Conservation (phyloP, 139 green algal species). For the Choricystis sp. region DNA sequence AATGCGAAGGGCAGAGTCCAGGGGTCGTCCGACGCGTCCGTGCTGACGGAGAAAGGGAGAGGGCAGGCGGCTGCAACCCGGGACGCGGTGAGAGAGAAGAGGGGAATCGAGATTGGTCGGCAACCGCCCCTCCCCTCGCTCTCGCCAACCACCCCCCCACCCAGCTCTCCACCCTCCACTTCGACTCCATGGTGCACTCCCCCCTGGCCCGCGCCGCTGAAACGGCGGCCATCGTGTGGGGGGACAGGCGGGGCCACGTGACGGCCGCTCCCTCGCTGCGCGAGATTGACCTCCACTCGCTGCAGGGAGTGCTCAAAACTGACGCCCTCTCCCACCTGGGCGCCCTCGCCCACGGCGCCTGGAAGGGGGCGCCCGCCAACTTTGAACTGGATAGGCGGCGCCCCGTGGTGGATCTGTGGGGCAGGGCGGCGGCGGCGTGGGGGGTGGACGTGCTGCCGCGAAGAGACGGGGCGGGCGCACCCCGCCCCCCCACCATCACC, state of each 20-base stretch:
- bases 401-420: slow-evolving; percentile 66
- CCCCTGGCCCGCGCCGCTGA: slow-evolving; percentile 57
- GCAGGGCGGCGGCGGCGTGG: slow-evolving; percentile 76
- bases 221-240: slow-evolving; percentile 71
- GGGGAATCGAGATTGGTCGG: background rate
- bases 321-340: slow-evolving; percentile 59
- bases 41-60: slow-evolving; percentile 68
- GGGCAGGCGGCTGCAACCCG: slow-evolving; percentile 55
- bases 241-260: slow-evolving; percentile 3
- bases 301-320: slow-evolving; percentile 81
- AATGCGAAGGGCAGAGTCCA: slow-evolving; percentile 82
- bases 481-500: background rate
- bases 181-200: slow-evolving; percentile 47
- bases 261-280: slow-evolving; percentile 41
- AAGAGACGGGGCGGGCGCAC: background rate
- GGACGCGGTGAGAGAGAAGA: slow-evolving; percentile 27
- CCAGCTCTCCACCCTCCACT: slow-evolving; percentile 50
- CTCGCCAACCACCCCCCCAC: background rate
- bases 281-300: slow-evolving; percentile 91
- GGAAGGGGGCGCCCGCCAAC: slow-evolving; percentile 54
- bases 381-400: slow-evolving; percentile 74
- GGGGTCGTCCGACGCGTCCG: slow-evolving; percentile 68
- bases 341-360: slow-evolving; percentile 45
- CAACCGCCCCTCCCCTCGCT: background rate
- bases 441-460: slow-evolving; percentile 35